Percentiles rank a stretch among this genome's conserved stretches.
phyloP scores from a whole-genome alignment of 805 yeast genomes.

The Blastobotrys terrestris region DNA sequence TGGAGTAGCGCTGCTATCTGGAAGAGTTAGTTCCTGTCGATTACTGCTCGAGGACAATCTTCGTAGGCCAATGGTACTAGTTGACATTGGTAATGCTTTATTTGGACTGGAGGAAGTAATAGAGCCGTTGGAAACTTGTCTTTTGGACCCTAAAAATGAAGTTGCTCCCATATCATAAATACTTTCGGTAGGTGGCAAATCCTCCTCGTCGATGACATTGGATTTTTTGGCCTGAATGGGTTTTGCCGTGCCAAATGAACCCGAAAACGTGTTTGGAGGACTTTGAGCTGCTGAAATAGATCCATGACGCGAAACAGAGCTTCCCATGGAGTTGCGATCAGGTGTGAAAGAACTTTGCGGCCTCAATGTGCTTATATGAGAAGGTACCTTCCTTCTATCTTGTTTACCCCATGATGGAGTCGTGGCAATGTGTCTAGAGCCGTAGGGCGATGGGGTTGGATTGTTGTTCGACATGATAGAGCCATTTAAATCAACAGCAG shows the following conservation, averaged over 20 bases:
- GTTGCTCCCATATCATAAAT: conserved; percentile 19
- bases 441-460: not conserved
- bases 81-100: not conserved
- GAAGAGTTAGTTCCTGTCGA: not conserved
- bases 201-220: conserved; percentile 17
- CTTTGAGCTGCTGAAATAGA: conserved; percentile 5
- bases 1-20: not conserved
- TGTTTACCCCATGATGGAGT: conserved; percentile 11
- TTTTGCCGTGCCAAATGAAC: conserved; percentile 25
- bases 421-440: not conserved
- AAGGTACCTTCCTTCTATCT: conserved; percentile 13
- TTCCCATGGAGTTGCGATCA: conserved; percentile 3
- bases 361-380: conserved; percentile 5
- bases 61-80: not conserved
- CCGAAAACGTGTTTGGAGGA: not conserved
- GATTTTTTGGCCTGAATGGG: conserved; percentile 16
- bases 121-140: not conserved
- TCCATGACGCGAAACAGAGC: conserved; percentile 1
- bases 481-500: conserved; percentile 9
- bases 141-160: conserved; percentile 5
- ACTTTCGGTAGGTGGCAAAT: conserved; percentile 19
- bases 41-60: not conserved
- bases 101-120: not conserved
- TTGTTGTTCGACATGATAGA: not conserved
- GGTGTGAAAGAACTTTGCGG: conserved; percentile 5